Evolutionary conservation across 2,329 filamentous ascomycete genomes (phyloP), one percentile per base, ranked within the genome.

Genomic region (Sarocladium brachiariae): DNA sequence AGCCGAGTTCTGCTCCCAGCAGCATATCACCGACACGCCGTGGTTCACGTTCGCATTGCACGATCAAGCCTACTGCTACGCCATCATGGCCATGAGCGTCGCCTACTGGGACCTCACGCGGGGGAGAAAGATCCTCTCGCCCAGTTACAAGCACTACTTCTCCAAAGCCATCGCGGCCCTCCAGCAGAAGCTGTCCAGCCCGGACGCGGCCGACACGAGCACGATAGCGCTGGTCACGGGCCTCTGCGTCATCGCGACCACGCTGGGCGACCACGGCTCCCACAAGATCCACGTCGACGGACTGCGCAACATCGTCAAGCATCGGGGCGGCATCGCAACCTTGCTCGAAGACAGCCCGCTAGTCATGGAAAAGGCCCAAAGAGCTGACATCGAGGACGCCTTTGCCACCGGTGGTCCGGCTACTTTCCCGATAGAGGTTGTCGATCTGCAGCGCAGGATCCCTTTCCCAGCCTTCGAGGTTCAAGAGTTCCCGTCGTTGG

Each of bases 61-160:
- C 24, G 63, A 65, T 33, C 60, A 66, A 55, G 63, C 63, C 19
- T 65, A 58, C 49, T 65, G 65, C 53, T 63, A 66, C 50, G 55
- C 57, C 21, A 51, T 57, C 4, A 51, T 65, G 21, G 63, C 65
- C 13, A 34, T 56, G 14, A 49, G 46, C 8, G 49, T 48, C 11
- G 34, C 50, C 9, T 53, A 24, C 50, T 27, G 49, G 18, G 51
- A 53, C 39, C 30, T 49, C 13, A 24, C 39, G 14, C 23, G 30
- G 14, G 49, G 49, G 14, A 49, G 43, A 35, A 31, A 49, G n/a
- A 33, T 11, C 19, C 43, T 25, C 9, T 54, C 53, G 16, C 43
- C 56, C 24, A 57, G 57, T 8, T 54, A 61, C 35, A 52, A 37
- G 16, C 25, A 38, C 14, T 63, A 67, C 50, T 45, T 64, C 9